Percentiles rank a stretch among this genome's conserved stretches.
phyloP scores from a whole-genome alignment of 2,329 filamentous ascomycete genomes.

The Arthroderma sp. region DNA sequence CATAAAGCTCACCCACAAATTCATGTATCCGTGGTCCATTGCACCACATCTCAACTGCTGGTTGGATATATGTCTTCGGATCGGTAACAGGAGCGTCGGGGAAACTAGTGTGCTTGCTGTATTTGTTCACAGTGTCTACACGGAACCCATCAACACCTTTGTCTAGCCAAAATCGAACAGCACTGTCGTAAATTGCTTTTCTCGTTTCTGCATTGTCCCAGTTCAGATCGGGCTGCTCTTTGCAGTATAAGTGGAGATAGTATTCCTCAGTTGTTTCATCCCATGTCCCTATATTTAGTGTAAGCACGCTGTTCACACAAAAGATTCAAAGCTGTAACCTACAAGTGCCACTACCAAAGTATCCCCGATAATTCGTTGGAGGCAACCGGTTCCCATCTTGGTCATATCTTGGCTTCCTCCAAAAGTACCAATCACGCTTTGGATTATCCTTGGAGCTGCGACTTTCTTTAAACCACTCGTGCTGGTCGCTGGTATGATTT shows the following conservation, averaged over 20 bases:
- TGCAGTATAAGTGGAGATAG: conserved; percentile 59
- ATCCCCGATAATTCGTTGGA: conserved; percentile 58
- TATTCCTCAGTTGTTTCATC: conserved; percentile 56
- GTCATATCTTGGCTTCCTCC: conserved; percentile 34
- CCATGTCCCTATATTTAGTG: conserved; percentile 36
- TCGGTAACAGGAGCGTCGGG: conserved; percentile 45
- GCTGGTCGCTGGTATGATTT: conserved; percentile 58
- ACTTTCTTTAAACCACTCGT: conserved; percentile 55
- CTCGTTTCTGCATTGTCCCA: conserved; percentile 57
- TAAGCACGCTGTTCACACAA: not conserved
- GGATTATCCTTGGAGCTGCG: conserved; percentile 42
- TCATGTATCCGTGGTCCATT: conserved; percentile 59
- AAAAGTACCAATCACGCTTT: conserved; percentile 54
- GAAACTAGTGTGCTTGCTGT: conserved; percentile 35
- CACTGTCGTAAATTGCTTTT: conserved; percentile 50
- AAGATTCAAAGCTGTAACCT: not conserved
- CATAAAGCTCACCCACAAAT: conserved; percentile 53
- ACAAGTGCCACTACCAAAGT: conserved; percentile 49
- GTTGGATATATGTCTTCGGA: conserved; percentile 34
- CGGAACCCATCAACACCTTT: conserved; percentile 57
- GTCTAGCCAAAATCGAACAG: conserved; percentile 63
- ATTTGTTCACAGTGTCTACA: conserved; percentile 55
- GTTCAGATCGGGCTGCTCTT: conserved; percentile 63
- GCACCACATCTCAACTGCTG: conserved; percentile 44
- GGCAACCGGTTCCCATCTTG: conserved; percentile 45